Evolutionary conservation across 495 filamentous ascomycete genomes (phyloP), one percentile per base, ranked within the genome.

Genomic region (Neurospora pannonica): DNA sequence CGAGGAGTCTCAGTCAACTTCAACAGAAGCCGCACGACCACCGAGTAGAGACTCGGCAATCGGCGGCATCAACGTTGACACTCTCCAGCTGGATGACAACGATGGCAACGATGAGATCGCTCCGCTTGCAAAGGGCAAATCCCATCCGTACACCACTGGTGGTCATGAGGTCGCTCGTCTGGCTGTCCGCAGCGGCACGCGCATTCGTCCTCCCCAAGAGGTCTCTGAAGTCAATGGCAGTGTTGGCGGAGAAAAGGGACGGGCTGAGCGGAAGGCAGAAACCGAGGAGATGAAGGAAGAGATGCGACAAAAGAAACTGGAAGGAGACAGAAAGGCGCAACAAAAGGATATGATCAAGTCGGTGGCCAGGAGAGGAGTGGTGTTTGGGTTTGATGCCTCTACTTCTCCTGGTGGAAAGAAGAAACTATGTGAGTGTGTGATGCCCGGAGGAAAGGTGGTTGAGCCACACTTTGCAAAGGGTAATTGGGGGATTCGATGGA

Each of bases 401-500:
- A 0, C 40, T 42, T 8, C 40, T 42, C 40, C 17, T 13, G 75
- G 19, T 24, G 69, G 38, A 2, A 67, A 43, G n/a, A 54, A 13
- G 60, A 67, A 73, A 42, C 70, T 73, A 40, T 80, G 77, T 73
- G 78, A 80, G 43, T 77, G 77, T 3, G 78, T 82, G 24, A 80
- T 85, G 83, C 76, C 81, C 1, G 54, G 54, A 31, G 85, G 82
- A 1, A 76, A 77, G 67, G 83, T 86, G 9, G 85, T 86, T 28
- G 85, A 83, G 74, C 74, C 76, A 31, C 80, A 77, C 73, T 84
- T 85, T 77, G 82, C 85, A 9, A 88, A 86, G 76, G 85, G 85
- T 9, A 82, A 86, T 40, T 87, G 84, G 85, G 83, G 80, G 2
- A 79, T 86, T 21, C 72, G 83, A 71, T 86, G 84, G 85, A 80